phyloP scores from a whole-genome alignment of 345 rosid genomes.

The Xanthoceras sorbifolium region DNA sequence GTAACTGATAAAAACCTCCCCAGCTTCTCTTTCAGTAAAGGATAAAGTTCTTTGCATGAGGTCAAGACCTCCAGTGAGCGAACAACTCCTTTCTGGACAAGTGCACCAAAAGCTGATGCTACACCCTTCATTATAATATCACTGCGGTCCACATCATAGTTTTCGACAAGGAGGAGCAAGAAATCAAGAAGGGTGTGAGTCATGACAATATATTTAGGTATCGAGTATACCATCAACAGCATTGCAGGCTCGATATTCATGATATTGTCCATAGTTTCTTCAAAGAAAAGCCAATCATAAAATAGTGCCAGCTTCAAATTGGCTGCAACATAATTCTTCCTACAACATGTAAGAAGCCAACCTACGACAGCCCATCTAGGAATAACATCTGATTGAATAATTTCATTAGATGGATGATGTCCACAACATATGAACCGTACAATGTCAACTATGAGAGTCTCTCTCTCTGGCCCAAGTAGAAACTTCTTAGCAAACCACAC shows the following conservation, averaged over 20 bases:
- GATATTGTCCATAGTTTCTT: slow-evolving; percentile 60
- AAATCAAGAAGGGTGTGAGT: slow-evolving; percentile 74
- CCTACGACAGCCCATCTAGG: slow-evolving; percentile 92
- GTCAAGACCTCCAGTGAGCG: slow-evolving; percentile 50
- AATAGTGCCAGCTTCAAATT: slow-evolving; percentile 71
- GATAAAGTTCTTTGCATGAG: slow-evolving; percentile 43
- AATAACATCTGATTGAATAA: slow-evolving; percentile 57
- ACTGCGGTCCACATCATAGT: slow-evolving; percentile 50
- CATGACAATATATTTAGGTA: slow-evolving; percentile 60
- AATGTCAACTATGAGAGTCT: slow-evolving; percentile 61
- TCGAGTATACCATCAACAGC: slow-evolving; percentile 69
- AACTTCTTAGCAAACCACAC: slow-evolving; percentile 75
- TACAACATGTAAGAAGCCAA: slow-evolving; percentile 63
- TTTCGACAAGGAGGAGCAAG: slow-evolving; percentile 69
- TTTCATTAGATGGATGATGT: slow-evolving; percentile 67
- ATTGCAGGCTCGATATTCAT: slow-evolving; percentile 96
- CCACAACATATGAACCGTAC: slow-evolving; percentile 76
- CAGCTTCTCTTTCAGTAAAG: slow-evolving; percentile 56
- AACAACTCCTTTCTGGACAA: slow-evolving; percentile 67
- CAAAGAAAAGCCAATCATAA: slow-evolving; percentile 86
- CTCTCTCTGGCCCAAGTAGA: slow-evolving; percentile 54
- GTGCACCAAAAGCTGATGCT: slow-evolving; percentile 50
- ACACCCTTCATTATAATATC: slow-evolving; percentile 53
- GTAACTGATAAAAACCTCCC: slow-evolving; percentile 36
- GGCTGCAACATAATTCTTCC: slow-evolving; percentile 52